Evolutionary conservation across 305 asterid species (phyloP).

Genomic region (Rubia peregrina): DNA sequence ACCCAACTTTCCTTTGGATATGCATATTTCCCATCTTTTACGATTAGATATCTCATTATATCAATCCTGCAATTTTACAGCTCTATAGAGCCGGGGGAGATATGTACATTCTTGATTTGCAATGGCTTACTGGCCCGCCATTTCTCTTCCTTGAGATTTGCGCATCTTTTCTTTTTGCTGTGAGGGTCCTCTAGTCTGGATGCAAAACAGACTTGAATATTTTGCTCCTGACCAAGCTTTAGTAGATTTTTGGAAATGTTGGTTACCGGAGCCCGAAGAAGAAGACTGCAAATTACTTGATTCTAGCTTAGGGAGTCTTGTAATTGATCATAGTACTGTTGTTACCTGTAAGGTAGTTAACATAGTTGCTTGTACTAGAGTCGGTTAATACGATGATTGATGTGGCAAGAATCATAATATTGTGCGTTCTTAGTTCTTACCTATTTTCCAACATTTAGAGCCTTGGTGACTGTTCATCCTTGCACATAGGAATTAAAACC

Average conservation of each 20-base stretch:
- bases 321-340: background rate
- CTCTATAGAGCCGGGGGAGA: slow-evolving; percentile 47
- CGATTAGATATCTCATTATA: background rate
- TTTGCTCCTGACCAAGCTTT: background rate
- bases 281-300: background rate
- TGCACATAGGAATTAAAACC: no score
- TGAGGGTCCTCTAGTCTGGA: slow-evolving; percentile 12
- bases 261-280: background rate
- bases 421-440: no score
- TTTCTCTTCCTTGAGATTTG: slow-evolving; percentile 53
- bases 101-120: slow-evolving; percentile 49
- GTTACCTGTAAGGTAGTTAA: background rate
- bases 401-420: background rate
- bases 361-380: background rate
- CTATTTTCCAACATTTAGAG: no score
- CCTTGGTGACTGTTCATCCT: no score
- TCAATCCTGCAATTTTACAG: slow-evolving; percentile 25
- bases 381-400: background rate
- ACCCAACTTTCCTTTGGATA: background rate
- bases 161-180: slow-evolving; percentile 38
- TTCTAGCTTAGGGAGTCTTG: background rate
- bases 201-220: background rate
- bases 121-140: slow-evolving; percentile 51
- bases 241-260: background rate
- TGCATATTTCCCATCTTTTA: no score